Base-by-base conservation (phyloP, 2,329 filamentous ascomycete genomes). In the Mollisia scopiformis region DNA sequence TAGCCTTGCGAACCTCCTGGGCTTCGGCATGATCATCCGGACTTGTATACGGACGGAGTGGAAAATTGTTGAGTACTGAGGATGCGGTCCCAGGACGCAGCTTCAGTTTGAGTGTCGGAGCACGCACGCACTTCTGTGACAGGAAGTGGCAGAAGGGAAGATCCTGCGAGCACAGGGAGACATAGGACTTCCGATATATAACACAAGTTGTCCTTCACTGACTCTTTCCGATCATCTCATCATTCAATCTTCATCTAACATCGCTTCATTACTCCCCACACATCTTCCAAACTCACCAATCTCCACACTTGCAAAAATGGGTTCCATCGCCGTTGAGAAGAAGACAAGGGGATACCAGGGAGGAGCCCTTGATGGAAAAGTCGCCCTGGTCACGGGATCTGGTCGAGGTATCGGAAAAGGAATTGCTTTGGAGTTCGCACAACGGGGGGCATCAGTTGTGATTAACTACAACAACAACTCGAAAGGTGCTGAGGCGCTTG, bases 331-430 rank as follows among this genome's bases (percentile, higher is more conserved):
- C 16, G 43, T 47, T 47, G 43, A 47, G 23, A 47, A 50, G 46
- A 53, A 37, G 13, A 39, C 39, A 51, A 31, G 49, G 28, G 19
- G 27, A 5, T 51, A 51, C 21, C 33, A 56, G 23, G 59, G 59
- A 25, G 49, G 51, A 25, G 23, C 55, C 27, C 55, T 66, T n/a
- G 60, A 60, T 10, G 68, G 69, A 71, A 95, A 95, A 76, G 86
- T 95, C 49, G 91, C 90, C 67, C 89, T 96, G 65, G 84, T 96
- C 47, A 96, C 92, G 0, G 92, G 92, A 47, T 91, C 91, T 50
- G 93, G 90, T 6, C 82, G 92, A 66, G 92, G 92, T 37, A 82
- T 96, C 13, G 92, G 92, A 21, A 81, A 75, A 7, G 75, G 75
- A 39, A 75, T 79, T n/a, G 74, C 76, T 3, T 69, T 71, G 35